Evolutionary conservation across 2,329 filamentous ascomycete species (phyloP).

Genomic region (Amauroascus verrucosus): DNA sequence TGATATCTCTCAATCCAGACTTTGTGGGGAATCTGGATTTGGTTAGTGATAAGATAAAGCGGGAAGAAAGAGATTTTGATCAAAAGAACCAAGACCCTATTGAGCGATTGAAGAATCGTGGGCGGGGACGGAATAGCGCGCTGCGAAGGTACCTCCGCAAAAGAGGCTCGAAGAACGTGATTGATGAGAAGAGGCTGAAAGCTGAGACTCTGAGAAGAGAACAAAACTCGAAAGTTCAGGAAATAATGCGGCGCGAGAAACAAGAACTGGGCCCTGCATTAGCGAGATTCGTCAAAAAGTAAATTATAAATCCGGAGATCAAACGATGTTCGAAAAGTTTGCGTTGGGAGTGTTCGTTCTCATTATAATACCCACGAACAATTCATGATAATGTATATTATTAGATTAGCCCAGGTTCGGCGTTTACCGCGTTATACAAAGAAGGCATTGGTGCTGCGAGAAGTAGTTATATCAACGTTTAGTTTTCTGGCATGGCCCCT

Average conservation of each 20-base stretch:
- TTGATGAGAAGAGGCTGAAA: constrained; percentile 85
- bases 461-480: background rate
- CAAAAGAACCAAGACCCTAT: constrained; percentile 51
- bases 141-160: constrained; percentile 82
- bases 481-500: background rate
- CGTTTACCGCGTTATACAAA: constrained; percentile 4
- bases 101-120: constrained; percentile 59
- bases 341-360: background rate
- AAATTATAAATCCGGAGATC: background rate
- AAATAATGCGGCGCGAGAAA: constrained; percentile 55
- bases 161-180: constrained; percentile 83
- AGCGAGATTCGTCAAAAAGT: constrained; percentile 59
- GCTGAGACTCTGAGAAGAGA: constrained; percentile 70
- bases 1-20: constrained; percentile 90
- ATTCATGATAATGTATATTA: constrained; percentile 6
- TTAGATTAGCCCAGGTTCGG: background rate
- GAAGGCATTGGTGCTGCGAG: background rate
- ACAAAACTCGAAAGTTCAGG: constrained; percentile 57
- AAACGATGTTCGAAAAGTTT: background rate
- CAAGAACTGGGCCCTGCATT: constrained; percentile 77
- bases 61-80: constrained; percentile 71
- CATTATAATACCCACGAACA: constrained; percentile 14
- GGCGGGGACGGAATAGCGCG: constrained; percentile 79
- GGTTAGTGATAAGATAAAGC: constrained; percentile 64
- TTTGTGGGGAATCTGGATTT: constrained; percentile 83